These are phyloP conservation scores for Nevesoporus exiguus DNA, from an alignment of 768 basidiomycete species.

Conservation along the genomic window DNA sequence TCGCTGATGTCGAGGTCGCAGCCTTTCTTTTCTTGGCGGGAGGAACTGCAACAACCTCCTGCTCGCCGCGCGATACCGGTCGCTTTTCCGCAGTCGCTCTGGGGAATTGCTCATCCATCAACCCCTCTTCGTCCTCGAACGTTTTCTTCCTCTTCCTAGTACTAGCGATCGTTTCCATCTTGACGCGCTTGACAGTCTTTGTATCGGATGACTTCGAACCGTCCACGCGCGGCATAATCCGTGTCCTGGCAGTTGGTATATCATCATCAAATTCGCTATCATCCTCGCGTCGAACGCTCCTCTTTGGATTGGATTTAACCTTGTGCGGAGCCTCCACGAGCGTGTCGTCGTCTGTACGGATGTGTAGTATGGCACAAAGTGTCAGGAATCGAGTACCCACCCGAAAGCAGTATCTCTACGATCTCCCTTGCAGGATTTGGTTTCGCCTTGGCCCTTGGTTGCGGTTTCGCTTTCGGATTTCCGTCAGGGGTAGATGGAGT, in stretches of 20 bases:
- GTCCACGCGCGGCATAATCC: background rate
- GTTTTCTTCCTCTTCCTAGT: background rate
- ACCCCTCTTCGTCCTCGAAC: background rate
- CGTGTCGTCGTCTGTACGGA: slow-evolving; percentile 28
- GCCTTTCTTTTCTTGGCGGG: slow-evolving; percentile 19
- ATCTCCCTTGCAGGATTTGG: slow-evolving; percentile 1
- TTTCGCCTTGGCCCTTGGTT: slow-evolving; percentile 8
- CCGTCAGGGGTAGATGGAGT: background rate
- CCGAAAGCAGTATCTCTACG: slow-evolving; percentile 12
- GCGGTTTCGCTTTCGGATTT: slow-evolving; percentile 4
- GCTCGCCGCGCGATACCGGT: background rate
- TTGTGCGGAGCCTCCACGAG: slow-evolving; percentile 24
- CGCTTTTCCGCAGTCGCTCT: slow-evolving; percentile 8
- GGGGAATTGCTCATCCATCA: background rate
- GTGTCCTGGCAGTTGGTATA: background rate
- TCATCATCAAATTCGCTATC: slow-evolving; percentile 4
- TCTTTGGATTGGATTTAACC: background rate
- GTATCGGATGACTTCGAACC: background rate
- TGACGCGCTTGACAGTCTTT: background rate
- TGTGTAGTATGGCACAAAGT: background rate
- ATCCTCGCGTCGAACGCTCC: background rate
- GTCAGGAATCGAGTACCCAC: slow-evolving; percentile 1
- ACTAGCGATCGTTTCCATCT: background rate
- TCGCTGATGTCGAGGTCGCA: background rate
- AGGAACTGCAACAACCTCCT: background rate